A percentile compares a stretch with the other conserved stretches of the same genome.
Evolutionary conservation across 2,329 filamentous ascomycete species (phyloP).

Genomic region (Aspergillus transmontanensis): DNA sequence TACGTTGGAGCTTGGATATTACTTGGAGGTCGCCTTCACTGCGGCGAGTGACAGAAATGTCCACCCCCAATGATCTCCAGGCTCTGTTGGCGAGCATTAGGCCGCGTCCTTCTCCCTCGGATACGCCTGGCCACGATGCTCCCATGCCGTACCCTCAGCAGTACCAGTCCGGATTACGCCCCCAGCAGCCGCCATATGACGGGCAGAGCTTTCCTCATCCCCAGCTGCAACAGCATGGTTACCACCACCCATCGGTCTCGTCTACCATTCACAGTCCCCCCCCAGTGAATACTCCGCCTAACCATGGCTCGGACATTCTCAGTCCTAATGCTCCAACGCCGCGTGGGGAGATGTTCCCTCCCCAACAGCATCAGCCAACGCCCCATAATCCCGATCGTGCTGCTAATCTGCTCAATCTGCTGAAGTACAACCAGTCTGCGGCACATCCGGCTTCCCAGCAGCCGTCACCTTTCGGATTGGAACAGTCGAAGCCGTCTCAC

Average conservation of each 20-base stretch:
- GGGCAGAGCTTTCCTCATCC: conserved; percentile 36
- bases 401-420: conserved; percentile 63
- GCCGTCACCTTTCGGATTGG: conserved; percentile 26
- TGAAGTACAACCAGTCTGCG: conserved; percentile 62
- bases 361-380: conserved; percentile 40
- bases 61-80: conserved; percentile 49
- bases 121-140: conserved; percentile 33
- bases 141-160: conserved; percentile 31
- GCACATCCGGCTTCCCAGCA: conserved; percentile 32
- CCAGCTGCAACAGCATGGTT: conserved; percentile 39
- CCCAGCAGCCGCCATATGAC: conserved; percentile 32
- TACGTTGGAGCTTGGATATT: conserved; percentile 29
- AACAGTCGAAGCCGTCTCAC: conserved; percentile 31
- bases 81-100: conserved; percentile 50
- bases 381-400: conserved; percentile 51
- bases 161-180: conserved; percentile 34
- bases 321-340: conserved; percentile 56
- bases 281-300: conserved; percentile 55
- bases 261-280: conserved; percentile 62
- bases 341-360: conserved; percentile 44
- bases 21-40: conserved; percentile 31
- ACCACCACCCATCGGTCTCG: conserved; percentile 60
- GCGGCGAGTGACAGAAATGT: conserved; percentile 49
- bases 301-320: conserved; percentile 60
- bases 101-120: conserved; percentile 41